A percentile compares a stretch with the other conserved stretches of the same genome.
phyloP scores from a whole-genome alignment of 768 basidiomycete genomes.

The Amanita polypyramis region DNA sequence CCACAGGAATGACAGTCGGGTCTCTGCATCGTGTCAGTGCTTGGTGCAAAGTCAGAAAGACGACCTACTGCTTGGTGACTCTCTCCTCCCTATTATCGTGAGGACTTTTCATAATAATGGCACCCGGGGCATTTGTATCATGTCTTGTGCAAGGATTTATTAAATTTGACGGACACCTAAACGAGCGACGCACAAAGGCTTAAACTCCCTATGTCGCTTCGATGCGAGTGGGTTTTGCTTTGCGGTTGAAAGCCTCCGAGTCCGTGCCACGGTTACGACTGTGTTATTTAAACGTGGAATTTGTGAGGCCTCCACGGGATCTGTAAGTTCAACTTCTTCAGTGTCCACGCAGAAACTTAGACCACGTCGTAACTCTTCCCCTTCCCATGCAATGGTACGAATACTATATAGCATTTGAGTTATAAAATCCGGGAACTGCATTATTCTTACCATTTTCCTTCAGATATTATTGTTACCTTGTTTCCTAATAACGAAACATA shows the following conservation, averaged over 20 bases:
- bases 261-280: constrained; percentile 36
- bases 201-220: not conserved
- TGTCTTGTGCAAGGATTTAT: constrained; percentile 33
- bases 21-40: constrained; percentile 29
- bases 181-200: constrained; percentile 1
- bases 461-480: constrained; percentile 52
- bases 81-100: constrained; percentile 51
- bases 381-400: constrained; percentile 50
- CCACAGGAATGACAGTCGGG: constrained; percentile 64
- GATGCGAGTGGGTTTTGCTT: not conserved
- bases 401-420: not conserved
- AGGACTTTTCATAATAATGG: constrained; percentile 81
- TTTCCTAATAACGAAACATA: constrained; percentile 39
- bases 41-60: constrained; percentile 4
- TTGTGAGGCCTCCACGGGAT: constrained; percentile 32
- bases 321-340: constrained; percentile 55
- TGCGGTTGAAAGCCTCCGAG: constrained; percentile 21
- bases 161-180: not conserved
- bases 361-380: constrained; percentile 37
- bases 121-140: constrained; percentile 65
- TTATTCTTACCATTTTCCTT: constrained; percentile 51
- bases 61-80: constrained; percentile 59
- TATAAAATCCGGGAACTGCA: not conserved
- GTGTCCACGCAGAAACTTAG: constrained; percentile 38
- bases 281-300: constrained; percentile 2